Evolutionary conservation across 2,329 filamentous ascomycete genomes (phyloP), one percentile per base, ranked within the genome.

Genomic region (Neonectria ditissima): DNA sequence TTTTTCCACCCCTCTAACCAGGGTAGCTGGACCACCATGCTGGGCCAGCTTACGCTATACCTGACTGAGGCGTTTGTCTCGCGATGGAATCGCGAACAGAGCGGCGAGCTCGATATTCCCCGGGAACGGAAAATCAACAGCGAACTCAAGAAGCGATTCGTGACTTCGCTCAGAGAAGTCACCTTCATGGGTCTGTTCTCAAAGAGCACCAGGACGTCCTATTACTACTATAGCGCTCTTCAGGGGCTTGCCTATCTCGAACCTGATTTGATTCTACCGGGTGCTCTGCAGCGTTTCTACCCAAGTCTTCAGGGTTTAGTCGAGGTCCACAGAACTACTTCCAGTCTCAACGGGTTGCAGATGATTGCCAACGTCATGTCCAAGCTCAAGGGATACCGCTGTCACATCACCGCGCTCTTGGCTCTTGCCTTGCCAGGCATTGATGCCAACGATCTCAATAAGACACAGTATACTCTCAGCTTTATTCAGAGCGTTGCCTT

Each of bases 1-100:
- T 99, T 99, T 79, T 99, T 97, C 83, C 96, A 99, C 74, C 96
- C 96, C 2, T 99, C 96, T 2, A 99, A 99, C 77, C 92, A 95
- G 55, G 96, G 96, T 14, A 83, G 83, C 14, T 99, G 96, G 96
- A 97, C 95, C 1, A 93, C 89, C 73, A 92, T 95, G 68, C 82
- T 99, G 45, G 91, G 94, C 3, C 95, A 98, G 78, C 84, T 99
- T 57, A 92, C 96, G 5, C 94, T 94, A 76, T 97, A 97, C 78
- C 84, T 99, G 6, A 91, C 94, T 2, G 96, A 99, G 77, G 94
- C 97, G 73, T 99, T 99, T 77, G 93, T 99, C 45, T 96, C 97
- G 81, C 90, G 96, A 55, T 99, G 94, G 94, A 98, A 99, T 76
- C 89, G 95, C 55, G 96, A 99, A 80, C 91, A 92, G 76, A 97